Conservation (phyloP, 768 basidiomycete species). For the Cyclocybe aegerita region DNA sequence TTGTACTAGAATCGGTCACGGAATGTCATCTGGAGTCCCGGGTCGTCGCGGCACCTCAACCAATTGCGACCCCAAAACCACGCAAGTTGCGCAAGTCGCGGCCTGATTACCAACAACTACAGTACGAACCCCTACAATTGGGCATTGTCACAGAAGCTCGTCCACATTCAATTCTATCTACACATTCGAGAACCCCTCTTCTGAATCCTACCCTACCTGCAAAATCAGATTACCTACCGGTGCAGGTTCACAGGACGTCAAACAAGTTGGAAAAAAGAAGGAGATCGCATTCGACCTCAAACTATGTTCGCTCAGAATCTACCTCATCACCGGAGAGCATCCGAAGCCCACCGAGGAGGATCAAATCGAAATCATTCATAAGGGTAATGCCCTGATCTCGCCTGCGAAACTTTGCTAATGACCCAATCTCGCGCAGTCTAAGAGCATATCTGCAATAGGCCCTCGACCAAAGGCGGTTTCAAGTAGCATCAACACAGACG, state of each 20-base stretch:
- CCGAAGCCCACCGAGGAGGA: background rate
- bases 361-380: slow-evolving; percentile 13
- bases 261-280: slow-evolving; percentile 20
- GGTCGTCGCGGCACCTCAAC: background rate
- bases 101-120: slow-evolving; percentile 17
- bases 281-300: slow-evolving; percentile 7
- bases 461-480: slow-evolving; percentile 21
- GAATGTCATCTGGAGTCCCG: background rate
- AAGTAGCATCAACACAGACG: slow-evolving; percentile 24
- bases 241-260: slow-evolving; percentile 10
- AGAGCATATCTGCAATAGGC: slow-evolving; percentile 4
- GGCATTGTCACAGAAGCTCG: slow-evolving; percentile 9
- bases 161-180: slow-evolving; percentile 20
- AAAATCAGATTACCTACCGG: slow-evolving; percentile 11
- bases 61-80: background rate
- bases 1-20: slow-evolving; percentile 1
- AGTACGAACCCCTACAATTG: slow-evolving; percentile 9
- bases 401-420: background rate
- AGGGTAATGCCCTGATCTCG: slow-evolving; percentile 6
- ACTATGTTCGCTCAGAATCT: slow-evolving; percentile 3
- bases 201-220: slow-evolving; percentile 7
- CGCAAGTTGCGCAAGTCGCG: slow-evolving; percentile 21
- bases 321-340: background rate
- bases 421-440: slow-evolving; percentile 7
- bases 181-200: slow-evolving; percentile 17